Conservation (phyloP, 2,329 filamentous ascomycete genomes). For the Ophiostoma triangulosporum region DNA sequence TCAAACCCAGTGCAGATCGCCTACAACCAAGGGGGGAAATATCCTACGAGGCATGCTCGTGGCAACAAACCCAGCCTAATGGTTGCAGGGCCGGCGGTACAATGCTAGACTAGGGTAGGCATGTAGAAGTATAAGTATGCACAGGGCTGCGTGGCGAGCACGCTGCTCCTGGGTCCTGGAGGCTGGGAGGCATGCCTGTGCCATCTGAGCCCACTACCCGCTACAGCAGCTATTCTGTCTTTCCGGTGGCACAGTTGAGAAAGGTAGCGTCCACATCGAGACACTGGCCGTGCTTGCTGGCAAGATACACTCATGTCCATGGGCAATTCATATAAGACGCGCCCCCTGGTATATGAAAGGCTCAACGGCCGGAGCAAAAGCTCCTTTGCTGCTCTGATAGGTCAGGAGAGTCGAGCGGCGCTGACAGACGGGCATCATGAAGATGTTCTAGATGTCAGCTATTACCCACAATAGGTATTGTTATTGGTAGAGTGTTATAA, state of each 20-base stretch:
- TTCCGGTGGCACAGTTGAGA: too few species aligned
- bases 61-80: too few species aligned
- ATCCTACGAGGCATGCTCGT: background rate
- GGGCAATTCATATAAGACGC: background rate
- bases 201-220: too few species aligned
- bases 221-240: too few species aligned
- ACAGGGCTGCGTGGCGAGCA: background rate
- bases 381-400: conserved; percentile 12
- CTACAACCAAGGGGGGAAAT: background rate
- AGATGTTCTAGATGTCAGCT: conserved; percentile 5
- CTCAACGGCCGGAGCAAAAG: conserved; percentile 11
- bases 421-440: background rate
- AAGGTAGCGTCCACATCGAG: too few species aligned
- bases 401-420: background rate
- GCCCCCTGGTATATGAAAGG: background rate
- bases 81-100: background rate
- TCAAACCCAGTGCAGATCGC: background rate
- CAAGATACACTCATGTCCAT: too few species aligned
- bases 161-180: too few species aligned
- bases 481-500: too few species aligned
- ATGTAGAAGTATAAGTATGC: background rate
- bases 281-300: too few species aligned
- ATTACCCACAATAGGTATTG: too few species aligned
- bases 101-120: background rate
- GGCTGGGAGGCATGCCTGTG: too few species aligned